Conservation (phyloP, 495 filamentous ascomycete genomes). For the Penicillium waksmanii region DNA sequence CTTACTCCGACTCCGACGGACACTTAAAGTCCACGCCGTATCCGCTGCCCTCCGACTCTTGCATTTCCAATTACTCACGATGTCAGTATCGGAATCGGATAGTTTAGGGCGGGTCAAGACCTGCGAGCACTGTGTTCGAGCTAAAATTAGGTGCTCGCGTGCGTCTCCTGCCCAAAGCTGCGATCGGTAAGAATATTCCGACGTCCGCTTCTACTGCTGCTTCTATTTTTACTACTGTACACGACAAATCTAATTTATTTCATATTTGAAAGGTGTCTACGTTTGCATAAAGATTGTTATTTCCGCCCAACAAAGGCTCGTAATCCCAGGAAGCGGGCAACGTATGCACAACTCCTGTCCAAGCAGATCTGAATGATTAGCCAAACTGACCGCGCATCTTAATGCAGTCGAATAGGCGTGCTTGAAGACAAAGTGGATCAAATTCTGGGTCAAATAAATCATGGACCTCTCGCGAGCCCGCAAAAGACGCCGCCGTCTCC, state of each 20-base stretch:
- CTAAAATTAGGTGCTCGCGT: constrained; percentile 24
- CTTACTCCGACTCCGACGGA: constrained; percentile 19
- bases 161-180: constrained; percentile 13
- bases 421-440: constrained; percentile 27
- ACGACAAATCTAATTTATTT: too few relatives aligned
- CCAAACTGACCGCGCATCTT: constrained; percentile 5
- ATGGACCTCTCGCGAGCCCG: background rate
- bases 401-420: constrained; percentile 18
- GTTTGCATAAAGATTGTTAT: constrained; percentile 26
- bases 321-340: constrained; percentile 17
- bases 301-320: constrained; percentile 22
- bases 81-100: background rate
- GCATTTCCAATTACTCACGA: background rate
- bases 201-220: constrained; percentile 6
- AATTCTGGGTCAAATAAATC: constrained; percentile 19
- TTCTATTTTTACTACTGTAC: background rate
- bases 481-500: background rate
- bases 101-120: constrained; percentile 15
- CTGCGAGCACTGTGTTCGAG: constrained; percentile 24
- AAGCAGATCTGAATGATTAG: background rate
- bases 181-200: constrained; percentile 19
- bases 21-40: constrained; percentile 13
- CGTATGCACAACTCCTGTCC: constrained; percentile 13
- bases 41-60: background rate
- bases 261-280: constrained; percentile 16